Evolutionary conservation across 1,284 basidiomycete genomes (phyloP), one percentile per base, ranked within the genome.

Genomic region (Apiotrichum siamense): DNA sequence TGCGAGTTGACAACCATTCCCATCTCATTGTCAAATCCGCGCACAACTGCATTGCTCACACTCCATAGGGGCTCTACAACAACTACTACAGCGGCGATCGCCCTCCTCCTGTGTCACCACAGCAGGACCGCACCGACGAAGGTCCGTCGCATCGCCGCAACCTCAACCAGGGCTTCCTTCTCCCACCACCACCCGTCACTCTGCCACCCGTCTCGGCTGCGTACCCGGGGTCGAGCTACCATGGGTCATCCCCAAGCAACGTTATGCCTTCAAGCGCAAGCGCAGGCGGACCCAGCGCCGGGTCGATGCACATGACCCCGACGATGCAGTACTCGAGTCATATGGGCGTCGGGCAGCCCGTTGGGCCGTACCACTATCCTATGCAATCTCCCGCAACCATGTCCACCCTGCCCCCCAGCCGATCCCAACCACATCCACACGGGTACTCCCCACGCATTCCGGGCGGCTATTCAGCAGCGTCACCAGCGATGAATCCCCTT

Each of bases 41-140:
- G 21, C 12, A 35, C 29, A 15, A 10, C n/a, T 15, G 15, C 2
- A 12, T 13, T 46, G 23, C 52, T 47, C 31, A 54, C 44, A 13
- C 43, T 11, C 27, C 10, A 21, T 38, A 56, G 54, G 52, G 48
- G 49, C 54, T 61, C 49, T 63, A 61, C 44, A 61, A 52, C 44
- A 58, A 42, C 46, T 60, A 60, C 40, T 52, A 55, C 40, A 55
- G 46, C 38, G 57, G 47, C 42, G 58, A 60, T n/a, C 62, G 44
- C 26, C 47, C 31, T 38, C 54, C 47, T 25, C 59, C 46, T 15
- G 46, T 51, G 20, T 57, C 55, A 3, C 55, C 47, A 17, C 53
- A 40, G 31, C 55, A 46, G 35, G 43, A 57, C 24, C 47, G 52
- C 18, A 45, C 39, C 35, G 59, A 59, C 29, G 37, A 49, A 9